phyloP scores from a whole-genome alignment of 768 basidiomycete genomes.

The Clitopilus passeckerianus region DNA sequence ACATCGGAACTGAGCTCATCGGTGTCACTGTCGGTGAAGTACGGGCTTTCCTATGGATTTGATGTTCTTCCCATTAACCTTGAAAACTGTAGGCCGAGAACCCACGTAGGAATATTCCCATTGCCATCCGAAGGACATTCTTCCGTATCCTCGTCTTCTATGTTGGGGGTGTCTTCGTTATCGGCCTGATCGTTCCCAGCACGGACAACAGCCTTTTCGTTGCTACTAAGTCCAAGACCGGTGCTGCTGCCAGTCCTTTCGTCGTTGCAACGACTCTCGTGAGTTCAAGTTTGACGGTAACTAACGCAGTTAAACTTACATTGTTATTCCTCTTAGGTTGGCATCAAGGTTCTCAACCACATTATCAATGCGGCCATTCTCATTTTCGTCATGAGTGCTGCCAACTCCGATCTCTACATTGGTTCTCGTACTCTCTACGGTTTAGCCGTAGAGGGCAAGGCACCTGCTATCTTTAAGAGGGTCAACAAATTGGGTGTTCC shows the following conservation, averaged over 20 bases:
- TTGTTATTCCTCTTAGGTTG: slow-evolving; percentile 25
- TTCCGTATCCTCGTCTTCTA: slow-evolving; percentile 57
- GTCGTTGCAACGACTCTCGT: slow-evolving; percentile 45
- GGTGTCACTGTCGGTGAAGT: slow-evolving; percentile 56
- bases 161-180: slow-evolving; percentile 66
- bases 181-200: slow-evolving; percentile 66
- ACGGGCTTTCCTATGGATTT: neutral
- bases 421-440: slow-evolving; percentile 45
- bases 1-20: slow-evolving; percentile 73
- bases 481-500: slow-evolving; percentile 44
- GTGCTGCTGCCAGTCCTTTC: slow-evolving; percentile 63
- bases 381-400: slow-evolving; percentile 59
- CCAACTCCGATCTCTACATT: slow-evolving; percentile 61
- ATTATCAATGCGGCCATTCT: slow-evolving; percentile 63
- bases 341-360: slow-evolving; percentile 55
- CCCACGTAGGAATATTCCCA: slow-evolving; percentile 69
- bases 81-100: slow-evolving; percentile 49
- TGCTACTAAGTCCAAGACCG: slow-evolving; percentile 39
- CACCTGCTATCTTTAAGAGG: slow-evolving; percentile 36
- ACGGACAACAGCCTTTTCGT: slow-evolving; percentile 43
- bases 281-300: slow-evolving; percentile 1
- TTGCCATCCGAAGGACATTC: slow-evolving; percentile 63
- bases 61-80: neutral
- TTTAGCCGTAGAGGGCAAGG: slow-evolving; percentile 45
- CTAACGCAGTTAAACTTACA: neutral